Conservation (phyloP, 2,329 filamentous ascomycete species). For the Neopestalotiopsis sp. region DNA sequence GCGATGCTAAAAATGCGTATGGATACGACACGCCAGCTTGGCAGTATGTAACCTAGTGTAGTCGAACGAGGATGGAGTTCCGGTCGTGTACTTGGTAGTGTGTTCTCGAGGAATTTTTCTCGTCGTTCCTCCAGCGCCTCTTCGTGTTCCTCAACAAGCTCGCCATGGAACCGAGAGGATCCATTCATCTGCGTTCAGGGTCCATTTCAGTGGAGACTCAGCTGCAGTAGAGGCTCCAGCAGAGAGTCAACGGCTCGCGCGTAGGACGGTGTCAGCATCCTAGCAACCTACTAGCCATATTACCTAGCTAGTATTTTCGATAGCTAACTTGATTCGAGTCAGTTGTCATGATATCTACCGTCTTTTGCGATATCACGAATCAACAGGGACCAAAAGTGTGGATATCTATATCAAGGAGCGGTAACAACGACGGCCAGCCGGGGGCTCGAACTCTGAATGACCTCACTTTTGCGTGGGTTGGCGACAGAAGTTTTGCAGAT, state of each 20-base stretch:
- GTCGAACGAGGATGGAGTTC: not conserved
- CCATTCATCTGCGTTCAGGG: slow-evolving; percentile 14
- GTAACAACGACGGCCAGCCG: not conserved
- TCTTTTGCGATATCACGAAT: not conserved
- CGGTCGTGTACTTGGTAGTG: not conserved
- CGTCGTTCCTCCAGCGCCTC: not conserved
- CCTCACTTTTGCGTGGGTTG: not conserved
- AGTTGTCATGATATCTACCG: not conserved
- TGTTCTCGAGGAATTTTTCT: not conserved
- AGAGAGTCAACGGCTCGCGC: not conserved
- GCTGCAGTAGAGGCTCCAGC: slow-evolving; percentile 10
- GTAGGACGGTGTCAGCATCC: not conserved
- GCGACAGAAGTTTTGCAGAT: not conserved
- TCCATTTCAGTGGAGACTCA: slow-evolving; percentile 3
- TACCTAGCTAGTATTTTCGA: not conserved
- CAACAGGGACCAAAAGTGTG: not conserved
- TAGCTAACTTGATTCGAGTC: not conserved
- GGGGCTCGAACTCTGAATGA: not conserved
- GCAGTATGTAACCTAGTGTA: not conserved
- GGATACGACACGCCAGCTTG: slow-evolving; percentile 1
- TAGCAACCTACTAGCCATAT: not conserved
- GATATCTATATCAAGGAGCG: not conserved
- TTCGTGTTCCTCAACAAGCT: slow-evolving; percentile 4
- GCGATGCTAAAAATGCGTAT: not conserved
- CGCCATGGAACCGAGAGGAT: not conserved